Evolutionary conservation across 805 yeast genomes (phyloP), one percentile per base, ranked within the genome.

Genomic region (Cyberlindnera lachancei): DNA sequence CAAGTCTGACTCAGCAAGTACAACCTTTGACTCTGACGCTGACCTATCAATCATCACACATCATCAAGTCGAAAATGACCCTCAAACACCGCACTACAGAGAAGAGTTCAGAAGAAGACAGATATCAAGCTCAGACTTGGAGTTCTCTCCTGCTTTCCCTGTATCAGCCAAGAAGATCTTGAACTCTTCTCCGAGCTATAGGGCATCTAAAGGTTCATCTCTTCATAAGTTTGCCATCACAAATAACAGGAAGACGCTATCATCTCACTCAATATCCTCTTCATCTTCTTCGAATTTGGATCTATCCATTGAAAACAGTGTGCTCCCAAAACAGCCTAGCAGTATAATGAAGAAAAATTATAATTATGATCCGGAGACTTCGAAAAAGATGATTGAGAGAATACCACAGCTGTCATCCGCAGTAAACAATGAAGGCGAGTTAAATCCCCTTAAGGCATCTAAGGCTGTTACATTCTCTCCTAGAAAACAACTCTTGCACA

Each of bases 381-480:
- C 55, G 2, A 30, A 36, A 25, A 35, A 21, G 23, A 15, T 52
- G 6, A 30, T 44, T 11, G 33, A 35, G 14, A 28, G 36, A 11
- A 40, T 38, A 21, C 56, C 57, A 1, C 50, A 46, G 18, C 29
- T 52, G 12, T 34, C 45, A 1, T 21, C 40, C 2, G 55, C 52
- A 0, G 23, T 50, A 12, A 36, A 51, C 23, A 29, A 39, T 14
- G 32, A 45, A 17, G 57, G 56, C 1, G 52, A 50, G 21, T 19
- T 55, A 8, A 60, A 59, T 33, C 59, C 62, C 3, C 39, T 55
- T 5, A 57, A 53, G 35, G 56, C 50, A 3, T 56, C 61, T 5
- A 50, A 41, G 30, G 34, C 49, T 18, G 61, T 60, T 2, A 36
- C 58, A 5, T 51, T 61, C 31, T 57, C 64, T 3, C 67, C 67